Percentiles rank a stretch among this genome's conserved stretches.
Evolutionary conservation across 2,329 filamentous ascomycete genomes (phyloP).

Genomic region (Rhynchosporium graminicola): DNA sequence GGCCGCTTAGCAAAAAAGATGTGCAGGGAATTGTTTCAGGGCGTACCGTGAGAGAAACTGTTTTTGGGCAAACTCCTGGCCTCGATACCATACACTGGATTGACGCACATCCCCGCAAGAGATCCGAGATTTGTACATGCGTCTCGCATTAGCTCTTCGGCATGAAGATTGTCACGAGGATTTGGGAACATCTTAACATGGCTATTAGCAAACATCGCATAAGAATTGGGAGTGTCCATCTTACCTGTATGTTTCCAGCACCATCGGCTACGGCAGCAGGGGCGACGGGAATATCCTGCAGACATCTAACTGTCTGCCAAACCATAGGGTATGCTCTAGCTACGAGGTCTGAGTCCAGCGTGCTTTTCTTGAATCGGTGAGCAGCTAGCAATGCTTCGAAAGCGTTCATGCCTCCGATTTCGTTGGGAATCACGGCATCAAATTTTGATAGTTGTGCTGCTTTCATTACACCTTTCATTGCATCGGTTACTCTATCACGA

Average conservation of each 20-base stretch:
- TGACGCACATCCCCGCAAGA: constrained; percentile 35
- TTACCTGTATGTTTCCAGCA: constrained; percentile 27
- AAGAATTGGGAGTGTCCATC: not conserved
- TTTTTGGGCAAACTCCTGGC: constrained; percentile 37
- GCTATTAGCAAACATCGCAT: not conserved
- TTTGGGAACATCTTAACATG: constrained; percentile 28
- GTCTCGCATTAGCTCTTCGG: constrained; percentile 37
- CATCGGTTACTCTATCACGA: constrained; percentile 33
- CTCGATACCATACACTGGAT: constrained; percentile 35
- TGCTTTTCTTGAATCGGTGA: constrained; percentile 34
- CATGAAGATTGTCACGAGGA: constrained; percentile 30
- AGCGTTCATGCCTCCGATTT: constrained; percentile 67
- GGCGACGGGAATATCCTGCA: constrained; percentile 34
- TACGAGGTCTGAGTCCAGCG: constrained; percentile 38
- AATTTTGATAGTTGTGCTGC: constrained; percentile 30
- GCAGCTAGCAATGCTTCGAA: constrained; percentile 38
- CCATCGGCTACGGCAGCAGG: constrained; percentile 37
- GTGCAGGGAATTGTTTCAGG: not conserved
- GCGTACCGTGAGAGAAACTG: constrained; percentile 37
- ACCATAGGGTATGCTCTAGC: constrained; percentile 39
- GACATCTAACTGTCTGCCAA: constrained; percentile 39
- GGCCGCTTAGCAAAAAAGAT: constrained; percentile 7
- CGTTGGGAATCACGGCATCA: constrained; percentile 60
- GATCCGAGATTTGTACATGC: constrained; percentile 36
- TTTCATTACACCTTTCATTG: constrained; percentile 35